Percentiles rank a stretch among this genome's conserved stretches.
These are phyloP conservation scores for Aspergillus luchuensis DNA, from an alignment of 2,329 filamentous ascomycete species.

Conservation along the genomic window DNA sequence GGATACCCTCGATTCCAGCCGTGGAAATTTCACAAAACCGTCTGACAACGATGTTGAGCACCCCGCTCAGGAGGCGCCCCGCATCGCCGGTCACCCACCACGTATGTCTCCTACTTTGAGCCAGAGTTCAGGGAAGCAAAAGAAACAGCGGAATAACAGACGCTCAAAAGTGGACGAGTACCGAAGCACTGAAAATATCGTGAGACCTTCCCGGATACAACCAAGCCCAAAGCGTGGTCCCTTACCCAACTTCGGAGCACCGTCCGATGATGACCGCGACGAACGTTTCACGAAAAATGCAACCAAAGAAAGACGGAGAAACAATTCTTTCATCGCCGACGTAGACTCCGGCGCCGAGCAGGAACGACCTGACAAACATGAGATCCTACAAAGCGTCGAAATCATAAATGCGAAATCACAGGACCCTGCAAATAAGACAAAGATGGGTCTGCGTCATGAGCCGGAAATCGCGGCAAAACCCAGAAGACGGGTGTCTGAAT, in stretches of 20 bases:
- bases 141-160: slow-evolving; percentile 5
- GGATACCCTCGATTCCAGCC: slow-evolving; percentile 14
- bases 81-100: slow-evolving; percentile 12
- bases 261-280: slow-evolving; percentile 21
- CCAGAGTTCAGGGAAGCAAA: slow-evolving; percentile 15
- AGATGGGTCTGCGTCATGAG: not conserved
- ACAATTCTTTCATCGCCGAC: not conserved
- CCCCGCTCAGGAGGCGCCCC: slow-evolving; percentile 7
- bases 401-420: slow-evolving; percentile 4
- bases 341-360: not conserved
- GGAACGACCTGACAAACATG: slow-evolving; percentile 6
- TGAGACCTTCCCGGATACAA: slow-evolving; percentile 15
- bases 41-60: slow-evolving; percentile 24
- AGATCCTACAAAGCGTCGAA: slow-evolving; percentile 22
- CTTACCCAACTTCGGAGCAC: not conserved
- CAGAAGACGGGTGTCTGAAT: slow-evolving; percentile 10
- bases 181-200: slow-evolving; percentile 23
- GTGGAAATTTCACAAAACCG: slow-evolving; percentile 14
- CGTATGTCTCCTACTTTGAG: slow-evolving; percentile 27
- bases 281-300: slow-evolving; percentile 30
- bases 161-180: slow-evolving; percentile 19
- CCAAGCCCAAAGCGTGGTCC: not conserved
- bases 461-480: not conserved
- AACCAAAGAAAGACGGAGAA: slow-evolving; percentile 25
- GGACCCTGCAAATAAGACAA: not conserved